phyloP scores from a whole-genome alignment of 495 filamentous ascomycete genomes.

The Lepraria neglecta region DNA sequence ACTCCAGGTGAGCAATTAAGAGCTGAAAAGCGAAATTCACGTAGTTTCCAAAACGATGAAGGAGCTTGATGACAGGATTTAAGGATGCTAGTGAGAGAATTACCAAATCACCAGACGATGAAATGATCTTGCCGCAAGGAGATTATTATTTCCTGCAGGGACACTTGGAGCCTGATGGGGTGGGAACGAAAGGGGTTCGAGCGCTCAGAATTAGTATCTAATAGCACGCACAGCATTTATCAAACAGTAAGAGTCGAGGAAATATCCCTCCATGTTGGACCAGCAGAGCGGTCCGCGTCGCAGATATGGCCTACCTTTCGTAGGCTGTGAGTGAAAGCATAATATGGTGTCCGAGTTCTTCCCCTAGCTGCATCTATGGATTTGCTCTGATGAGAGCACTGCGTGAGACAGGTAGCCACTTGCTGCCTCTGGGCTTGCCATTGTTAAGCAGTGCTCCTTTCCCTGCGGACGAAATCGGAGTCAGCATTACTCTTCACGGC shows the following conservation, averaged over 20 bases:
- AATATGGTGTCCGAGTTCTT: not conserved
- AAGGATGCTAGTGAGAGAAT: too few species aligned
- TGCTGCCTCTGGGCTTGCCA: not conserved
- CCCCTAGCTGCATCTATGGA: not conserved
- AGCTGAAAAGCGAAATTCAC: too few species aligned
- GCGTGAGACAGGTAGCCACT: not conserved
- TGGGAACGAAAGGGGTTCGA: not conserved
- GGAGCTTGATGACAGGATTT: too few species aligned
- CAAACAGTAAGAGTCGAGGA: not conserved
- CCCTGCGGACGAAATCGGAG: too few species aligned
- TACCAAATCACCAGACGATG: too few species aligned
- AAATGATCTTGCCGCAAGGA: not conserved
- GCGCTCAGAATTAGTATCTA: not conserved
- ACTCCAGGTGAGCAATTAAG: too few species aligned
- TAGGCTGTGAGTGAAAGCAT: not conserved
- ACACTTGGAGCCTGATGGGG: not conserved
- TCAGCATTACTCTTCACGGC: too few species aligned
- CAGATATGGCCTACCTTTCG: not conserved
- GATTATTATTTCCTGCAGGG: not conserved
- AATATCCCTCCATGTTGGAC: too few species aligned
- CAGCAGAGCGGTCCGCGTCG: too few species aligned
- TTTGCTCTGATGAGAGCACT: slow-evolving; percentile 3
- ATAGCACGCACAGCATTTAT: not conserved
- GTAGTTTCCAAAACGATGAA: too few species aligned
- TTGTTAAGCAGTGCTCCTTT: not conserved